Base-by-base conservation (phyloP, 192 early-diverging fungal species). In the Entomortierella parvispora region DNA sequence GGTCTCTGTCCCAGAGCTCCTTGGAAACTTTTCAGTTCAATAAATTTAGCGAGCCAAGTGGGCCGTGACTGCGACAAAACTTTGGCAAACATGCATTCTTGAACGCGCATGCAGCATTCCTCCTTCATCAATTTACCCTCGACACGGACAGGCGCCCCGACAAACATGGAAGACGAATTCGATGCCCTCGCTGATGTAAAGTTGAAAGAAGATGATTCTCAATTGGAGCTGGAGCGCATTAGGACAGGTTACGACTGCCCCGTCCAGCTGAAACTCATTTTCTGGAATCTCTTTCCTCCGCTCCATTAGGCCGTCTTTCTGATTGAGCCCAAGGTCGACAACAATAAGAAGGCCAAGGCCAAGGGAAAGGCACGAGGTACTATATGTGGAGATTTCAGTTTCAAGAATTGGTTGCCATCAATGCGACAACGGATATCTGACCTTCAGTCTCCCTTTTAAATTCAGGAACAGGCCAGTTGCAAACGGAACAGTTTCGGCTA, bases 1-100 rank as follows among this genome's bases (percentile, higher is more conserved):
- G 50, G 58, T 80, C 18, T 59, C 60, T 18, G 82, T 70, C 14
- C 82, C 85, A 15, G 86, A 90, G 48, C 55, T 89, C 20, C 62
- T 88, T 10, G 85, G 84, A 20, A 61, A 57, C 58, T 75, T 82
- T 58, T 33, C 67, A 40, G 71, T 81, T 20, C 71, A 67, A 43
- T n/a, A n/a, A n/a, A n/a, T n/a, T n/a, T n/a, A n/a, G n/a, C n/a
- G n/a, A n/a, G n/a, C n/a, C n/a, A n/a, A n/a, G n/a, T n/a, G n/a
- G n/a, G n/a, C n/a, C n/a, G n/a, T n/a, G n/a, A n/a, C n/a, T n/a
- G n/a, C n/a, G n/a, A n/a, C n/a, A n/a, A n/a, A n/a, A n/a, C n/a
- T n/a, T n/a, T n/a, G n/a, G n/a, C n/a, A n/a, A n/a, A n/a, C n/a
- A n/a, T n/a, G n/a, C n/a, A n/a, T n/a, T n/a, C n/a, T n/a, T n/a